Base-by-base conservation (phyloP, 129 eudicot genomes). In the Escallonia herrerae region DNA sequence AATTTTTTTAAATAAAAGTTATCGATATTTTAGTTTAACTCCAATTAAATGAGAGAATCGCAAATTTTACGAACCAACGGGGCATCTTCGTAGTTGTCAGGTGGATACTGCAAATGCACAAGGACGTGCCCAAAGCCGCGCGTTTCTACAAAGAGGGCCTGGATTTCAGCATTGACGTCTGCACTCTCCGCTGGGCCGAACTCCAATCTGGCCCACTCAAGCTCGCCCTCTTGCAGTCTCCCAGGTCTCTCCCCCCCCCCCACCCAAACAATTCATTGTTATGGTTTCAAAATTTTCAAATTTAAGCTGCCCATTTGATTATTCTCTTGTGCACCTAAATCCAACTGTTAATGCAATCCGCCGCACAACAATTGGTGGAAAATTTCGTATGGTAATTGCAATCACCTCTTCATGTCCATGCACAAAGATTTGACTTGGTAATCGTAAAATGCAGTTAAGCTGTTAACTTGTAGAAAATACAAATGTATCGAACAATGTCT, bases 181-280 rank as follows among this genome's bases (percentile, higher is more conserved):
- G 98, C 65, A 91, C 96, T 60, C 91, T 76, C 58, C 95, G 98
- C 6, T 91, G 96, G 96, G 98, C 98, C 33, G 95, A 91, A 74
- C 98, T 91, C 65, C 73, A 85, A 40, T 77, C 87, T 45, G 95
- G 90, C 38, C 82, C 88, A n/a, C 86, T 91, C 79, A 90, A 84
- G 64, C 90, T 90, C 52, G 89, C 85, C 42, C 95, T 91, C 71
- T 62, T 91, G 74, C 96, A 91, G 42, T 87, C 98, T 60, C 77
- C 91, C 22, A 84, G 86, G 95, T 70, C 52, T 42, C 7, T 2
- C n/a, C 48, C 22, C 44, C 22, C 60, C n/a, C 49, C 22, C 45
- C 44, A 6, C 37, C 13, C 4, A n/a, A n/a, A n/a, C 37, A 11
- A 4, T 53, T 53, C 5, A 8, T 53, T n/a, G 49, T 45, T 45